phyloP scores from a whole-genome alignment of 495 filamentous ascomycete genomes.

The Aspergillus steynii region DNA sequence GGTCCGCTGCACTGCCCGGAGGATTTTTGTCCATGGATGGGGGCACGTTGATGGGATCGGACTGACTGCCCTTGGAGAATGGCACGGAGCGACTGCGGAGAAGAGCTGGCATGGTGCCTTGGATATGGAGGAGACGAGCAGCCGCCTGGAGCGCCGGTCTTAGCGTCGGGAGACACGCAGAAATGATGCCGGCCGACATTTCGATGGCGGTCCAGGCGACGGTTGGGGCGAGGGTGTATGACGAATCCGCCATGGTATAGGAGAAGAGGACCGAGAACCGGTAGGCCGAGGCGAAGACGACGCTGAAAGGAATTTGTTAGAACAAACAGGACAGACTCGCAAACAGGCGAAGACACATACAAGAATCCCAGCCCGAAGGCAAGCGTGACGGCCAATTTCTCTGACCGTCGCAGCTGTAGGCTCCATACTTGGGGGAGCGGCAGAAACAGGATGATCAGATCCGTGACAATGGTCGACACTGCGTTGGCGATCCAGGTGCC shows the following conservation, averaged over 20 bases:
- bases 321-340: background rate
- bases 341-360: constrained; percentile 19
- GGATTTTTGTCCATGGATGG: constrained; percentile 8
- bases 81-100: constrained; percentile 14
- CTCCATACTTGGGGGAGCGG: constrained; percentile 45
- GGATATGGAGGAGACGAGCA: constrained; percentile 19
- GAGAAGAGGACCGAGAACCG: constrained; percentile 38
- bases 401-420: constrained; percentile 29
- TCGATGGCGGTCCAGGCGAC: constrained; percentile 47
- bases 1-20: background rate
- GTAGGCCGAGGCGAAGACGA: constrained; percentile 41
- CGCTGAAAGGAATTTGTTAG: constrained; percentile 13
- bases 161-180: constrained; percentile 47
- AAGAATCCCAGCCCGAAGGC: constrained; percentile 33
- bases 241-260: constrained; percentile 31
- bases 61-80: constrained; percentile 7
- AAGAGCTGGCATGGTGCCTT: constrained; percentile 12
- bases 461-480: constrained; percentile 47
- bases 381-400: constrained; percentile 23
- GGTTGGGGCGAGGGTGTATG: constrained; percentile 43
- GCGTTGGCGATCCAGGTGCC: constrained; percentile 48
- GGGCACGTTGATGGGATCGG: constrained; percentile 5
- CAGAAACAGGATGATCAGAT: constrained; percentile 47
- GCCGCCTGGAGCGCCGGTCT: constrained; percentile 26
- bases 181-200: constrained; percentile 47